Conservation (phyloP, 2,329 filamentous ascomycete species). For the Ceratocystiopsis brevicomis region DNA sequence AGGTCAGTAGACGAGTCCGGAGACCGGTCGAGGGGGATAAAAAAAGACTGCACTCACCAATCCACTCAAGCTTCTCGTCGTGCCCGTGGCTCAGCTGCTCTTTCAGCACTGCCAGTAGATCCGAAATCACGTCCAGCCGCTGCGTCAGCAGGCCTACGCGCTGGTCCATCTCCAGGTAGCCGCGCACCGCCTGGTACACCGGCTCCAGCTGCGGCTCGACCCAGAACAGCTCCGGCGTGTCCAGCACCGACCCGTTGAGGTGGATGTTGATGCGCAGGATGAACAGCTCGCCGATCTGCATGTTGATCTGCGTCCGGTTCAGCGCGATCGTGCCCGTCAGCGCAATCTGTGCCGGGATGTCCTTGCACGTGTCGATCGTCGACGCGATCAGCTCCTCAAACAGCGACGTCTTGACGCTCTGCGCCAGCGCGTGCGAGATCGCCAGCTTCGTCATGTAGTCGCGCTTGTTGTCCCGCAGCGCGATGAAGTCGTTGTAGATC, state of each 20-base stretch:
- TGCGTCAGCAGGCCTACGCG: slow-evolving; percentile 77
- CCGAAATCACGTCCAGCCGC: slow-evolving; percentile 78
- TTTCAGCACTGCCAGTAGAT: slow-evolving; percentile 80
- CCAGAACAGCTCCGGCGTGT: slow-evolving; percentile 97
- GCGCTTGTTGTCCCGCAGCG: slow-evolving; percentile 62
- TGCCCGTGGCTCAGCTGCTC: slow-evolving; percentile 90
- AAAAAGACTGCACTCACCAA: slow-evolving; percentile 39
- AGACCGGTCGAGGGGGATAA: slow-evolving; percentile 5
- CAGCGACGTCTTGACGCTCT: slow-evolving; percentile 92
- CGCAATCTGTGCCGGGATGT: slow-evolving; percentile 83
- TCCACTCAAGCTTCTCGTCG: slow-evolving; percentile 78
- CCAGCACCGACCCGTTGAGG: slow-evolving; percentile 86
- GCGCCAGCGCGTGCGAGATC: slow-evolving; percentile 85
- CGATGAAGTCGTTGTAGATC: slow-evolving; percentile 99
- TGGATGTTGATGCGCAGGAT: slow-evolving; percentile 97
- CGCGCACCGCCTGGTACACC: slow-evolving; percentile 80
- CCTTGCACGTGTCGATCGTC: slow-evolving; percentile 83
- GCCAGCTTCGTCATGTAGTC: slow-evolving; percentile 98
- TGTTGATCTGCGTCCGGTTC: slow-evolving; percentile 82
- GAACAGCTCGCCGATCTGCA: slow-evolving; percentile 97
- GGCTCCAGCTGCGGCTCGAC: slow-evolving; percentile 92
- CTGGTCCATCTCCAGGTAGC: slow-evolving; percentile 97
- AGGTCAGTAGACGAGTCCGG: slow-evolving; percentile 4
- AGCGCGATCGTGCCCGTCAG: slow-evolving; percentile 82
- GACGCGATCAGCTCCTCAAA: slow-evolving; percentile 92